Percentiles rank a stretch among this genome's conserved stretches.
phyloP scores from a whole-genome alignment of 148 eudicot species.

The Chenopodium formosanum region DNA sequence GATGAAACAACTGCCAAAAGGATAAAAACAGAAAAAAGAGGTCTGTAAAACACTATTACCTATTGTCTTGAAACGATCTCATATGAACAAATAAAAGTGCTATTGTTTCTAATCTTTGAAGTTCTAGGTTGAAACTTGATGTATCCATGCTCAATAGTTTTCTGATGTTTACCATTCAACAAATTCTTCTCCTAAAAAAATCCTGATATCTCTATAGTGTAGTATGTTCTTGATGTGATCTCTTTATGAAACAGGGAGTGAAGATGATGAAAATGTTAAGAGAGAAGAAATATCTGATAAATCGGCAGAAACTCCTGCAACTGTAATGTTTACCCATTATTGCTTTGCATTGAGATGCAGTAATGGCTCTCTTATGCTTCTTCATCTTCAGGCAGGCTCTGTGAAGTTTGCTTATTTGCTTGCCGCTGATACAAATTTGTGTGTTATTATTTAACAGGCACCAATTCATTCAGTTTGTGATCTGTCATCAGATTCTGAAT shows the following conservation, averaged over 20 bases:
- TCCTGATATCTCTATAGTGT: neutral
- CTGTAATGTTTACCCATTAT: conserved; percentile 16
- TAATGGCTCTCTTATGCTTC: neutral
- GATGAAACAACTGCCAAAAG: conserved; percentile 42
- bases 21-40: conserved; percentile 38
- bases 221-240: neutral
- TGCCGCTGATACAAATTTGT: neutral
- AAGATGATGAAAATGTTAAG: conserved; percentile 25
- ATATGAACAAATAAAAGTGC: neutral
- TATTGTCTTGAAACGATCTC: neutral
- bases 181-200: neutral
- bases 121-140: neutral
- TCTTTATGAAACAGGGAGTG: conserved; percentile 36
- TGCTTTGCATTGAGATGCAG: neutral
- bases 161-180: too few species aligned
- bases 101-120: neutral
- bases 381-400: neutral
- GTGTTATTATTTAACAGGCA: conserved; percentile 39
- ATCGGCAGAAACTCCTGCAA: conserved; percentile 40
- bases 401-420: neutral
- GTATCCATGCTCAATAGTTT: neutral
- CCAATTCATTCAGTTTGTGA: conserved; percentile 50
- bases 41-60: conserved; percentile 17
- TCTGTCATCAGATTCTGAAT: conserved; percentile 79
- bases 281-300: conserved; percentile 33